Percentiles rank a stretch among this genome's conserved stretches.
phyloP scores from a whole-genome alignment of 139 green algal genomes.

The Chlorella sp. region DNA sequence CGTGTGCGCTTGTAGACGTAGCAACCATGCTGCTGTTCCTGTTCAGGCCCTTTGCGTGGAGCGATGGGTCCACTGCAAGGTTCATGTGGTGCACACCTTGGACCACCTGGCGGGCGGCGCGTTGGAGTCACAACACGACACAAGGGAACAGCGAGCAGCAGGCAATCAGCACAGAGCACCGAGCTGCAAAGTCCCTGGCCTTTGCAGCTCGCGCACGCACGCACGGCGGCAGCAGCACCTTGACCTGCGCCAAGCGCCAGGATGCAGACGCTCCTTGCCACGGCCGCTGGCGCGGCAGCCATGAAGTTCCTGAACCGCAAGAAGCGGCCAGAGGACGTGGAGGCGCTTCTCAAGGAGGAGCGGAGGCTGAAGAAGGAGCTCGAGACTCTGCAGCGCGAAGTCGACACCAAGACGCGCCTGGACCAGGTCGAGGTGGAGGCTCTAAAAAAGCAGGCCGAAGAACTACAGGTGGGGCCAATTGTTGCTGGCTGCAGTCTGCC shows the following conservation, averaged over 20 bases:
- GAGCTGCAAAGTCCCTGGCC: too few species aligned
- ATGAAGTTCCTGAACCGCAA: constrained; percentile 7
- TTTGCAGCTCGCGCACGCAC: too few species aligned
- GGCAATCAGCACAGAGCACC: too few species aligned
- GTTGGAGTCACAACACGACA: too few species aligned
- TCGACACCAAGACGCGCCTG: not conserved
- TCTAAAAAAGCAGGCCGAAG: not conserved
- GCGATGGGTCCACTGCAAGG: constrained; percentile 60
- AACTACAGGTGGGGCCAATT: too few species aligned
- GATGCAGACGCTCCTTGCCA: not conserved
- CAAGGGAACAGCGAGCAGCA: too few species aligned
- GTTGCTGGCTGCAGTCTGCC: too few species aligned
- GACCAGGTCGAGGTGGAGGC: not conserved
- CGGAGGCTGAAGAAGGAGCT: not conserved
- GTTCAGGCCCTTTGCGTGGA: constrained; percentile 56
- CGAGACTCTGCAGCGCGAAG: not conserved
- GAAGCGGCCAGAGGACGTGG: not conserved
- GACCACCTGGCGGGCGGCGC: too few species aligned
- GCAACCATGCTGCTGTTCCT: constrained; percentile 70
- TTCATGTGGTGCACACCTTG: constrained; percentile 98
- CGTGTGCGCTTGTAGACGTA: constrained; percentile 43
- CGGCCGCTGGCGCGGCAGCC: not conserved
- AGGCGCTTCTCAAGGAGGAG: not conserved
- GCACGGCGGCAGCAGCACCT: too few species aligned
- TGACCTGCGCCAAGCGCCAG: too few species aligned